A percentile compares a stretch with the other conserved stretches of the same genome.
These are phyloP conservation scores for Penicillium sp. DNA, from an alignment of 2,329 filamentous ascomycete species.

Conservation along the genomic window DNA sequence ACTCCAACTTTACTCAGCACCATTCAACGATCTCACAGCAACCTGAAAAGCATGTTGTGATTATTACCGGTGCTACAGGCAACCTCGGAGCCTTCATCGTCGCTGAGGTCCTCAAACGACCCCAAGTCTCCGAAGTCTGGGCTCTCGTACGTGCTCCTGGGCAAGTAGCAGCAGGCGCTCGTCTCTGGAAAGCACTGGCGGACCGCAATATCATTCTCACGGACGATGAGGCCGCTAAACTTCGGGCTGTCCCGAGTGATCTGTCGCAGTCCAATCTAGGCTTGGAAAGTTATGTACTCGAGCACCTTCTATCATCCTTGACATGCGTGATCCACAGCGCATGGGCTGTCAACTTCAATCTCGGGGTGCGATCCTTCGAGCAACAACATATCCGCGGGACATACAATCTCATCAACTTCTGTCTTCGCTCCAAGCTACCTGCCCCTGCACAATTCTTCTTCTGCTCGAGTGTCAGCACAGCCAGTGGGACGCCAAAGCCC, in stretches of 20 bases:
- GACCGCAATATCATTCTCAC: constrained; percentile 38
- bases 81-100: constrained; percentile 66
- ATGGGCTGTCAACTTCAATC: constrained; percentile 68
- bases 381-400: constrained; percentile 58
- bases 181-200: constrained; percentile 51
- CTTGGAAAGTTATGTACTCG: constrained; percentile 48
- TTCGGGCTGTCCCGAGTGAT: constrained; percentile 53
- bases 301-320: constrained; percentile 47
- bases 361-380: constrained; percentile 60
- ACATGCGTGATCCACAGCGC: constrained; percentile 65
- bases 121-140: constrained; percentile 52
- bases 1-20: constrained; percentile 42
- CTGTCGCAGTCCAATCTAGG: constrained; percentile 56
- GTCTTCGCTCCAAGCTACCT: constrained; percentile 37
- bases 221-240: constrained; percentile 38
- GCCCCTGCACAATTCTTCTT: constrained; percentile 52
- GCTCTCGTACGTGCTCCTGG: constrained; percentile 58
- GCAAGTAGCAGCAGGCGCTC: constrained; percentile 45
- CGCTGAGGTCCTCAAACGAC: constrained; percentile 45
- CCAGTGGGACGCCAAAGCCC: constrained; percentile 39
- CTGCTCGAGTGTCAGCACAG: constrained; percentile 56
- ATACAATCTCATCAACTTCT: constrained; percentile 50
- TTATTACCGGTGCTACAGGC: constrained; percentile 68
- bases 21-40: constrained; percentile 33
- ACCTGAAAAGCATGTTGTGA: constrained; percentile 30